Base-by-base conservation (phyloP, 257 asterid genomes). In the Prunella vulgaris region DNA sequence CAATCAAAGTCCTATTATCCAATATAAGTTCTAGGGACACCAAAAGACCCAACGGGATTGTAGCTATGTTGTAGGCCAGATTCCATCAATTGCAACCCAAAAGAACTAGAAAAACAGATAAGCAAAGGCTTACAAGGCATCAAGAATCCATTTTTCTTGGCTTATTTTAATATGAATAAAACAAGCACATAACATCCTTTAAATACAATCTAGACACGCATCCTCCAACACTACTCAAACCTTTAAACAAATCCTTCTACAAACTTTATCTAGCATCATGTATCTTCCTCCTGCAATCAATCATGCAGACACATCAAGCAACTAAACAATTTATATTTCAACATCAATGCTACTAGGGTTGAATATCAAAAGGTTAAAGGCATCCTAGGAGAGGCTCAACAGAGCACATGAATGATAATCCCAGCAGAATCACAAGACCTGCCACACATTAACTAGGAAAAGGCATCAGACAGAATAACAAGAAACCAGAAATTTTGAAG, bases 361-460 rank as follows among this genome's bases (percentile, higher is more conserved):
- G 27, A 38, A 21, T n/a, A 20, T 17, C 25, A 48, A 27, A 61
- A 59, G 40, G 44, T 38, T 44, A 72, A 72, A 64, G 53, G 42
- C 42, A 57, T 69, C 75, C 71, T 61, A 77, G 59, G 72, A 33
- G 46, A 64, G 51, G 71, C 69, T 70, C 80, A 72, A 69, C 62
- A 37, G 79, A 72, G 58, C 60, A 70, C 62, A 74, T 51, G 71
- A 66, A 76, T 64, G 59, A 65, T 49, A 61, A 73, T 74, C 78
- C 82, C 66, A 40, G 83, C 84, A 76, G 51, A 78, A 68, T 66
- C 63, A 71, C 49, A 81, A 28, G 75, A 79, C 90, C 95, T 89
- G 92, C 81, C 88, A 82, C 71, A 76, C 74, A 82, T 68, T 77
- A 83, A 77, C 88, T 81, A 57, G 74, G 82, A 81, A 76, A 75